Evolutionary conservation across 164 flowering plant species (phyloP).

Genomic region (Magnolia sinica): DNA sequence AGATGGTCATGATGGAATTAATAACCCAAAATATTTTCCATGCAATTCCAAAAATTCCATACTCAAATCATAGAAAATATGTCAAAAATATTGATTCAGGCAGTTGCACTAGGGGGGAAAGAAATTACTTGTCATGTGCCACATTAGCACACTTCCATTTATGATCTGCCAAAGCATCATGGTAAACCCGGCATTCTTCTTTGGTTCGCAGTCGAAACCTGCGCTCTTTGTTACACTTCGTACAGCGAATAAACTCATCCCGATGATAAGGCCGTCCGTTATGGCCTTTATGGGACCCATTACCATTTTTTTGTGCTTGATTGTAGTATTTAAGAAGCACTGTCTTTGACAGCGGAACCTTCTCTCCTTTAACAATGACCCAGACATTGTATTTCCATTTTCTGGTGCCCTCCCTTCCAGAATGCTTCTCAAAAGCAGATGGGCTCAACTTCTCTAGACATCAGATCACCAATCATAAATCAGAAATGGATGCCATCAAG

Average conservation of each 20-base stretch:
- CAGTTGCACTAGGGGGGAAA: not conserved
- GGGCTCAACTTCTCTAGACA: slow-evolving; percentile 73
- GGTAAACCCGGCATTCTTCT: slow-evolving; percentile 80
- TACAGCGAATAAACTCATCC: slow-evolving; percentile 74
- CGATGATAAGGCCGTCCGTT: slow-evolving; percentile 54
- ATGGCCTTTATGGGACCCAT: slow-evolving; percentile 48
- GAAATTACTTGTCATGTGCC: slow-evolving; percentile 64
- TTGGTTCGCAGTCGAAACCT: slow-evolving; percentile 75
- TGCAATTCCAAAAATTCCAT: not conserved
- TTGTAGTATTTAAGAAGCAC: slow-evolving; percentile 73
- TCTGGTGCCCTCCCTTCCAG: slow-evolving; percentile 75
- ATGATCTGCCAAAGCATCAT: slow-evolving; percentile 58
- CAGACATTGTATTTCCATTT: slow-evolving; percentile 88
- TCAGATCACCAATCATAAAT: slow-evolving; percentile 10
- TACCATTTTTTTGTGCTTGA: slow-evolving; percentile 44
- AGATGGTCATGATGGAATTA: not conserved
- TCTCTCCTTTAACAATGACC: slow-evolving; percentile 75
- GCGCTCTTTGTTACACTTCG: slow-evolving; percentile 64
- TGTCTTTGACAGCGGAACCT: slow-evolving; percentile 71
- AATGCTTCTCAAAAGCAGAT: slow-evolving; percentile 91
- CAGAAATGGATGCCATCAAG: not conserved
- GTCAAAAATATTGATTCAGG: not conserved
- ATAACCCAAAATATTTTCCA: not conserved
- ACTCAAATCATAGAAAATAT: not conserved
- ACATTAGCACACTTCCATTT: slow-evolving; percentile 75